Conservation (phyloP, 768 basidiomycete genomes). For the Podaxis pistillaris region DNA sequence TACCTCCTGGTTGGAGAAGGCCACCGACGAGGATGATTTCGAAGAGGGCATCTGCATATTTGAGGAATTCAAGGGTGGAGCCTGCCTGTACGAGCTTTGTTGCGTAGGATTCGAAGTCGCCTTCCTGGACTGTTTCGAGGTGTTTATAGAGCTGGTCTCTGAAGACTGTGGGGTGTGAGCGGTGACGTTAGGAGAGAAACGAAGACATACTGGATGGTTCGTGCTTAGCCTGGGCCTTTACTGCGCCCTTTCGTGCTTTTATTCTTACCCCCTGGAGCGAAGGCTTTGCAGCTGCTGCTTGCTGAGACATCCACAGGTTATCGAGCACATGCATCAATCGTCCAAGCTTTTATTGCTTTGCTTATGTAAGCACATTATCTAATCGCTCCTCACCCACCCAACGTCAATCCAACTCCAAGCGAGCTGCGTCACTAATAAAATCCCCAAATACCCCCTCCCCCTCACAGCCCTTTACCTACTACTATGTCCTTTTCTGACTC, state of each 20-base stretch:
- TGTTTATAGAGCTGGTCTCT: constrained; percentile 92
- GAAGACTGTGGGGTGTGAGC: constrained; percentile 56
- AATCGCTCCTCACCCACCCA: constrained; percentile 7
- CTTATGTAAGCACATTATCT: constrained; percentile 13
- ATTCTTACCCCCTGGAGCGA: constrained; percentile 91
- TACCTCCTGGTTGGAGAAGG: constrained; percentile 94
- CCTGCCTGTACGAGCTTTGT: constrained; percentile 91
- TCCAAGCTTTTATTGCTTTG: not conserved
- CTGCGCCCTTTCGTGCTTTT: constrained; percentile 90
- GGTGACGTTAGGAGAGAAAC: constrained; percentile 7
- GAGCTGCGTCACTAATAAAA: constrained; percentile 12
- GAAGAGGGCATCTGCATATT: constrained; percentile 96
- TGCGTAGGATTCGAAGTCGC: constrained; percentile 80
- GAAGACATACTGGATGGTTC: constrained; percentile 64
- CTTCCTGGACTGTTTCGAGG: constrained; percentile 75
- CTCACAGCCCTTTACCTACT: constrained; percentile 4
- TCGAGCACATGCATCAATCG: constrained; percentile 5
- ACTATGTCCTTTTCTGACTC: constrained; percentile 52
- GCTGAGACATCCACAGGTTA: constrained; percentile 87
- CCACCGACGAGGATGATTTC: constrained; percentile 95
- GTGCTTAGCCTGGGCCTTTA: constrained; percentile 92
- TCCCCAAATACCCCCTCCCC: not conserved
- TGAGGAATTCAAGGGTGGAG: constrained; percentile 89
- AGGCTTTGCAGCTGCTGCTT: constrained; percentile 81
- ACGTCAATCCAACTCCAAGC: constrained; percentile 4